These are phyloP conservation scores for Zygosaccharomyces gambellarensis DNA, from an alignment of 805 yeast genomes.

Conservation along the genomic window DNA sequence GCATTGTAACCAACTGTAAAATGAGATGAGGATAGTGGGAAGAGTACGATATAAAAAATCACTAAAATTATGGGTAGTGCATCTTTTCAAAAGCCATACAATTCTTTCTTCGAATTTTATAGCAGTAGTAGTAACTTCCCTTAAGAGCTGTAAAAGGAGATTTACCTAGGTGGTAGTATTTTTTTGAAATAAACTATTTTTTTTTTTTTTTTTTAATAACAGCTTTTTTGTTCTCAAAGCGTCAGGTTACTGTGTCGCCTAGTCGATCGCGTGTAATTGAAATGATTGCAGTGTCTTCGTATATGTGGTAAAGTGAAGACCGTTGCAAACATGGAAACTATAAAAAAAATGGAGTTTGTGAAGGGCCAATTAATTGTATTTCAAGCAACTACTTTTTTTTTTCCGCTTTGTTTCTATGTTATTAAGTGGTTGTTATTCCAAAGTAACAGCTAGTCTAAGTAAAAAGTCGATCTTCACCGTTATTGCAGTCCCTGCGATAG, in stretches of 20 bases:
- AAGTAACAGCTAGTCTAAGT: neutral
- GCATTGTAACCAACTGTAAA: too few relatives aligned
- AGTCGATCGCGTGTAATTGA: neutral
- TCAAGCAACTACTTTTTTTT: neutral
- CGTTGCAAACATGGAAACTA: neutral
- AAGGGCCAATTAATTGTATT: neutral
- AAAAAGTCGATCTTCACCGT: constrained; percentile 5
- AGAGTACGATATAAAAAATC: too few relatives aligned
- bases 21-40: too few relatives aligned
- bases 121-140: too few relatives aligned
- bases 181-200: too few relatives aligned
- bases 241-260: neutral
- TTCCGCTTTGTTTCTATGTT: neutral
- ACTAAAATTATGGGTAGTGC: too few relatives aligned
- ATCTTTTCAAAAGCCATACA: too few relatives aligned
- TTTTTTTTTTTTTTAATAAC: neutral
- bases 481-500: constrained; percentile 9
- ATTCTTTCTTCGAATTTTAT: too few relatives aligned
- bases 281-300: too few relatives aligned
- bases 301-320: too few relatives aligned
- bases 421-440: neutral
- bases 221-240: neutral
- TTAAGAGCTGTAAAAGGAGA: too few relatives aligned
- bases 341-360: neutral
- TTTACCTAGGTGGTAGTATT: too few relatives aligned